Conservation (phyloP, 1,284 basidiomycete genomes). For the Thelephora terrestris region DNA sequence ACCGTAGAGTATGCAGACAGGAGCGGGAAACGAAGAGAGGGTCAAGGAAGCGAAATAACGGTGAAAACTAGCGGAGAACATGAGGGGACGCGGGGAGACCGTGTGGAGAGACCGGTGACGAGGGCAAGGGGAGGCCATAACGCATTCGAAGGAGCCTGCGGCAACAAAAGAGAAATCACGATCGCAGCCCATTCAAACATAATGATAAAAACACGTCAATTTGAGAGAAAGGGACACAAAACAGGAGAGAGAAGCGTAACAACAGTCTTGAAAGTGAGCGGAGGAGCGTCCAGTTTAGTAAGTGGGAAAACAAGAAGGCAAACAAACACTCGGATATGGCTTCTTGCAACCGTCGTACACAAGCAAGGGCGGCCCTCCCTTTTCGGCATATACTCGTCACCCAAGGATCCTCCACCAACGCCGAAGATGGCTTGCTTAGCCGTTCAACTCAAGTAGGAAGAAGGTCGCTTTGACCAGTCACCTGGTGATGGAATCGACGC, state of each 20-base stretch:
- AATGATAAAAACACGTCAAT: too few species aligned
- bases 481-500: background rate
- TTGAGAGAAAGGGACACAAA: background rate
- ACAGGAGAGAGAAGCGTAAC: background rate
- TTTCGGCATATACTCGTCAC: too few species aligned
- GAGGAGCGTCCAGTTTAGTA: background rate
- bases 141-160: too few species aligned
- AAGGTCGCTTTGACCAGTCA: background rate
- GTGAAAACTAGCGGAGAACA: conserved; percentile 9
- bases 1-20: conserved; percentile 2
- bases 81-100: conserved; percentile 10
- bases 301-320: too few species aligned
- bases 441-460: background rate
- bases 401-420: background rate
- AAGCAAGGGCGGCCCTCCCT: too few species aligned
- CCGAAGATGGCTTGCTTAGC: background rate
- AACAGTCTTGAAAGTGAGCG: background rate
- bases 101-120: conserved; percentile 9
- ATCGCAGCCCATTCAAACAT: too few species aligned
- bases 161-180: too few species aligned
- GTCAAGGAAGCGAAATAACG: conserved; percentile 5
- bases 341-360: too few species aligned
- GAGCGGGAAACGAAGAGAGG: background rate
- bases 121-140: too few species aligned
- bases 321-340: too few species aligned